Conservation (phyloP, 257 asterid species). For the Solanum okadae region DNA sequence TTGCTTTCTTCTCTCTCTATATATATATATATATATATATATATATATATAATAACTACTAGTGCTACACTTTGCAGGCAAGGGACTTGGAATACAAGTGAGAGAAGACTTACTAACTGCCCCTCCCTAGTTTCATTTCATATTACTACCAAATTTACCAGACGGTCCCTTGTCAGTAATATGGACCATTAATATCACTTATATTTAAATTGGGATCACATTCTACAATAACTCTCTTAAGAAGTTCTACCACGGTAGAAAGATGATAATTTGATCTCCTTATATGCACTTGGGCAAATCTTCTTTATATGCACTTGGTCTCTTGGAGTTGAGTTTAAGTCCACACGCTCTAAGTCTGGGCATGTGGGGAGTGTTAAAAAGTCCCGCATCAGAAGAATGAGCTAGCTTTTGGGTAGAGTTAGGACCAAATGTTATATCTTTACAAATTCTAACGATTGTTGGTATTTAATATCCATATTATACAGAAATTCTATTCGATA, state of each 20-base stretch:
- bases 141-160: constrained; percentile 36
- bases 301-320: no score
- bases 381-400: rapidly evolving
- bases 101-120: constrained; percentile 54
- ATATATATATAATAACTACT: background rate
- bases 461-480: no score
- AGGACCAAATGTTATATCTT: rapidly evolving
- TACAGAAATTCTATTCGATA: no score
- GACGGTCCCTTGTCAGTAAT: constrained; percentile 49
- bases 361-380: no score
- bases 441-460: no score
- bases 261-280: no score
- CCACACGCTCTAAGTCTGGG: no score
- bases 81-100: constrained; percentile 73
- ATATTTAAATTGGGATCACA: background rate
- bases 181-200: background rate
- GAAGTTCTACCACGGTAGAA: no score
- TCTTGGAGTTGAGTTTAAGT: no score
- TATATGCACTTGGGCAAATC: no score
- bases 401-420: no score
- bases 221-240: background rate
- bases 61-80: constrained; percentile 76
- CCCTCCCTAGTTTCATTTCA: background rate
- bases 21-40: background rate
- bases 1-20: constrained; percentile 13